Percentiles rank a stretch among this genome's conserved stretches.
Conservation (phyloP, 2,329 filamentous ascomycete species). For the Cladorrhinum sp. region DNA sequence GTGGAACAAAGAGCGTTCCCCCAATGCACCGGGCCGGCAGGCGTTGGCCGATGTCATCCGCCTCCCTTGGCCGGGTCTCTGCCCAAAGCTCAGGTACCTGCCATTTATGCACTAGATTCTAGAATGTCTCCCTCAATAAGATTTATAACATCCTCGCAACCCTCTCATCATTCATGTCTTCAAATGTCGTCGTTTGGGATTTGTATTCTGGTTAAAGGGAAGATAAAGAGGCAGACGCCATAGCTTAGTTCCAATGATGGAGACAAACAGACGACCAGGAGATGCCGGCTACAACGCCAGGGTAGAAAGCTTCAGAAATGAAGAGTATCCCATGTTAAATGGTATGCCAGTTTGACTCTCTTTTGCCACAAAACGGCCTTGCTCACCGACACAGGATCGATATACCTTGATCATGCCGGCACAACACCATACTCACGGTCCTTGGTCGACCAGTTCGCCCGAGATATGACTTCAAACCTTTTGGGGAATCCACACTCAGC, state of each 20-base stretch:
- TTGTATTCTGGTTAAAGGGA: neutral
- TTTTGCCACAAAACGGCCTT: neutral
- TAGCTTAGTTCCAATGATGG: neutral
- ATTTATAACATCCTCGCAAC: too few species aligned
- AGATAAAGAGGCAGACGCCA: neutral
- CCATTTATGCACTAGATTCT: neutral
- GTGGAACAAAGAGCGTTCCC: neutral
- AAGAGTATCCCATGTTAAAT: constrained; percentile 68
- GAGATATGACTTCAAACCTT: constrained; percentile 73
- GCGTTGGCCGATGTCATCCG: constrained; percentile 14
- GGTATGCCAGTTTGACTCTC: constrained; percentile 40
- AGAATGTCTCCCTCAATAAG: constrained; percentile 2
- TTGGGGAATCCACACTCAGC: constrained; percentile 92
- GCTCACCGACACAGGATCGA: constrained; percentile 50
- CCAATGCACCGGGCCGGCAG: neutral
- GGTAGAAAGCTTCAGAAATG: constrained; percentile 56
- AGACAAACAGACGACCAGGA: constrained; percentile 13
- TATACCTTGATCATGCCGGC: constrained; percentile 94
- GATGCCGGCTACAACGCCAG: constrained; percentile 50
- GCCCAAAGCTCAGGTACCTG: neutral
- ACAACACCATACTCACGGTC: constrained; percentile 81
- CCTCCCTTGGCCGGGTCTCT: neutral
- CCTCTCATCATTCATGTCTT: neutral
- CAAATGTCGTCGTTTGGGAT: neutral
- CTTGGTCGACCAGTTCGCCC: constrained; percentile 73